Evolutionary conservation across 1,284 basidiomycete species (phyloP).

Genomic region (Melampsora americana): DNA sequence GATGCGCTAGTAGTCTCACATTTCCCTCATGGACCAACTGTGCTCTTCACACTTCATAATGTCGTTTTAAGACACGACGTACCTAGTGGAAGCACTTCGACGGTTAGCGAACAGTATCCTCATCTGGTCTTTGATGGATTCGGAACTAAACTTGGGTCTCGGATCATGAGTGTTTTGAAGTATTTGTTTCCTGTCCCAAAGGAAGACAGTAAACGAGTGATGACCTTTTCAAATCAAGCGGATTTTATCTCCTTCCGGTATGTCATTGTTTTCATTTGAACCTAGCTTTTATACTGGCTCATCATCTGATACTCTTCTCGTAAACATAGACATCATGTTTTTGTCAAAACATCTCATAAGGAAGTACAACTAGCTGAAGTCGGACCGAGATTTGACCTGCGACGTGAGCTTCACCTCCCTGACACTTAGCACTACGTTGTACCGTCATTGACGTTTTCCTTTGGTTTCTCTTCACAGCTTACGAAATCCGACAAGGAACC

Average conservation of each 20-base stretch:
- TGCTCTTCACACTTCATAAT: conserved; percentile 90
- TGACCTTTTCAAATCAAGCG: conserved; percentile 94
- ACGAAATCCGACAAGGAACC: conserved; percentile 95
- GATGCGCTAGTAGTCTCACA: conserved; percentile 97
- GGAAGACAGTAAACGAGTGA: conserved; percentile 86
- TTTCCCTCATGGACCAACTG: conserved; percentile 95
- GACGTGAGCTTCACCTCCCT: conserved; percentile 64
- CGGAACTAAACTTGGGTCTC: conserved; percentile 74
- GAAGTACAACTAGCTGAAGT: conserved; percentile 95
- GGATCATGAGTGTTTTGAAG: conserved; percentile 79
- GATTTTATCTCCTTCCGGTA: conserved; percentile 96
- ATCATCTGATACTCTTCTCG: conserved; percentile 2
- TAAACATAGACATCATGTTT: conserved; percentile 84
- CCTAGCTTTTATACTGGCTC: conserved; percentile 12
- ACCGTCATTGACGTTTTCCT: neutral
- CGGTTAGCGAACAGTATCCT: conserved; percentile 97
- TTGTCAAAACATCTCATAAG: conserved; percentile 79
- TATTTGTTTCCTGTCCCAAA: conserved; percentile 96
- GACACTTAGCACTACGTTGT: neutral
- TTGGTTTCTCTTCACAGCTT: conserved; percentile 62
- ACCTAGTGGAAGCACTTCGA: conserved; percentile 74
- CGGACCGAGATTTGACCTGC: conserved; percentile 95
- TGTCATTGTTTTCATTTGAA: conserved; percentile 48
- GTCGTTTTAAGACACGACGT: conserved; percentile 93
- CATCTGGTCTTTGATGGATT: conserved; percentile 98